Conservation (phyloP, 441 rosid genomes). For the Populus trichocarpa region DNA sequence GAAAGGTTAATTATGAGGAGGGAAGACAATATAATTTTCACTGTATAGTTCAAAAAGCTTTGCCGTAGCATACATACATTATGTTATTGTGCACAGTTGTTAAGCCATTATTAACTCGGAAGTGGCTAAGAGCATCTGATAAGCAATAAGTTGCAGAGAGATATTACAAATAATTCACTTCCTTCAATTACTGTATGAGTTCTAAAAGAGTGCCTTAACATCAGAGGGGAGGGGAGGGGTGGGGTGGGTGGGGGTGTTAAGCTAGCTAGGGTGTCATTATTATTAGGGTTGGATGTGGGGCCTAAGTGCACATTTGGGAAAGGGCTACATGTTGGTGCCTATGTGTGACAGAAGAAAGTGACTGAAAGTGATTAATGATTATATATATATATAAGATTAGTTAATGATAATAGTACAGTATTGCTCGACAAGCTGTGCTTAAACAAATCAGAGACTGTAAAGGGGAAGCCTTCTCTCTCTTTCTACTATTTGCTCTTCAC, state of each 20-base stretch:
- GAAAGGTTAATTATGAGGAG: too few species aligned
- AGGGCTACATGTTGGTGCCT: slow-evolving; percentile 57
- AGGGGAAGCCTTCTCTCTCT: background rate
- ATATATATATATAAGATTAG: slow-evolving; percentile 20
- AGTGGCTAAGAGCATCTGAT: too few species aligned
- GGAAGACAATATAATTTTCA: too few species aligned
- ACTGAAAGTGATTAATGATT: slow-evolving; percentile 32
- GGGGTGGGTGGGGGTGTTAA: background rate
- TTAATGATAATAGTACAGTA: slow-evolving; percentile 27
- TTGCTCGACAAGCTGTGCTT: slow-evolving; percentile 45
- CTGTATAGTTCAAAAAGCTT: too few species aligned
- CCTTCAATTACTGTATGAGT: background rate
- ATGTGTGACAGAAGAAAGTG: slow-evolving; percentile 43
- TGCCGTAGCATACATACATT: too few species aligned
- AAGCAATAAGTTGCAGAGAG: too few species aligned
- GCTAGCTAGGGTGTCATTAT: slow-evolving; percentile 40
- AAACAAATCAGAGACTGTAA: slow-evolving; percentile 19
- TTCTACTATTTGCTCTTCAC: slow-evolving; percentile 8
- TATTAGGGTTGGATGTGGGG: slow-evolving; percentile 38
- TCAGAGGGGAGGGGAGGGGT: background rate
- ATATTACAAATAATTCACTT: background rate
- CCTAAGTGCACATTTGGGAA: slow-evolving; percentile 30
- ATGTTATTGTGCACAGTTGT: too few species aligned
- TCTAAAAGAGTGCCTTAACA: background rate
- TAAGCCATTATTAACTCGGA: too few species aligned